Percentiles rank a stretch among this genome's conserved stretches.
These are phyloP conservation scores for Fusarium compactum DNA, from an alignment of 2,329 filamentous ascomycete species.

Conservation along the genomic window DNA sequence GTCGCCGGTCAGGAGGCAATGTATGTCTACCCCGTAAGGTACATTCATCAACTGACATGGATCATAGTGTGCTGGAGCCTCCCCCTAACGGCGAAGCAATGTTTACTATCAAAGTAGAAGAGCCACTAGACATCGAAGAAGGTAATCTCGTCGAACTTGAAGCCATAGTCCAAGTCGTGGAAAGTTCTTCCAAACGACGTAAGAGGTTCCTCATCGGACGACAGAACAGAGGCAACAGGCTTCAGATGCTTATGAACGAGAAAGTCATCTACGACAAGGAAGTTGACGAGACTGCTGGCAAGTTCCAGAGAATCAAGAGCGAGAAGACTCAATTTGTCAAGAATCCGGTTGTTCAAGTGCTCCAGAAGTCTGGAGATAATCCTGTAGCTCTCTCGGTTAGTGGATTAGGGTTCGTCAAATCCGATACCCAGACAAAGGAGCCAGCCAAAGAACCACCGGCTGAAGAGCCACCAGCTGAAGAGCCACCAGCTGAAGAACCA, in stretches of 20 bases:
- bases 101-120: neutral
- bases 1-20: neutral
- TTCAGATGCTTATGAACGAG: slow-evolving; percentile 2
- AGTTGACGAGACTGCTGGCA: neutral
- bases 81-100: neutral
- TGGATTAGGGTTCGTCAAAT: neutral
- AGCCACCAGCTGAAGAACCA: too few species aligned
- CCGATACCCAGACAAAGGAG: neutral
- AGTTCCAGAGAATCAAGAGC: neutral
- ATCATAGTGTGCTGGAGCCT: neutral
- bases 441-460: too few species aligned
- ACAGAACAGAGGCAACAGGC: neutral
- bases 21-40: neutral
- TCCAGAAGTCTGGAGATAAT: neutral
- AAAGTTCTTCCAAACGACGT: neutral
- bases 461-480: too few species aligned
- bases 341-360: neutral
- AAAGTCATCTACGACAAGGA: neutral
- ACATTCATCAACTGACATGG: neutral
- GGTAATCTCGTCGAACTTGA: neutral
- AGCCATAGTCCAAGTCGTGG: neutral
- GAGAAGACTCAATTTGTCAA: neutral
- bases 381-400: neutral
- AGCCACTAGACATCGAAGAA: neutral
- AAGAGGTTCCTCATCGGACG: neutral